Percentiles rank a stretch among this genome's conserved stretches.
These are phyloP conservation scores for Ceratocystis lukuohia DNA, from an alignment of 2,329 filamentous ascomycete species.

Conservation along the genomic window DNA sequence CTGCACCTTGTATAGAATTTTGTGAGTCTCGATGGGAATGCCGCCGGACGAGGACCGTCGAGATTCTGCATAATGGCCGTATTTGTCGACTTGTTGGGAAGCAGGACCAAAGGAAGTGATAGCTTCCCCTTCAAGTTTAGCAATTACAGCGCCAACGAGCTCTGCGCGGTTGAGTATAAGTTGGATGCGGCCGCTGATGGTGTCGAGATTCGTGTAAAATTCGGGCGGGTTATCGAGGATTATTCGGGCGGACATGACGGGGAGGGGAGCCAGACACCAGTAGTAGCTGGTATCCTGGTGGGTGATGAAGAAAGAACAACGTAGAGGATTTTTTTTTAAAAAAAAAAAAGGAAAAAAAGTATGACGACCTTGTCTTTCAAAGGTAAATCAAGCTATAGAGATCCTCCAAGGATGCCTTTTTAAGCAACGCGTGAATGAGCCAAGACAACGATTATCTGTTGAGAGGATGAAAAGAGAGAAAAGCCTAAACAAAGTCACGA, in stretches of 20 bases:
- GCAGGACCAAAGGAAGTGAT: slow-evolving; percentile 46
- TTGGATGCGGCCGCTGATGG: slow-evolving; percentile 49
- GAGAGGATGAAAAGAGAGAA: background rate
- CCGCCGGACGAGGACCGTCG: slow-evolving; percentile 20
- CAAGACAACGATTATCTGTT: background rate
- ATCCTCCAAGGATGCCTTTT: background rate
- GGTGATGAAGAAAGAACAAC: background rate
- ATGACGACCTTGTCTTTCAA: background rate
- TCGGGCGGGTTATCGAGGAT: slow-evolving; percentile 51
- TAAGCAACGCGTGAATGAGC: background rate
- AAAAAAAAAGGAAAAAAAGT: background rate
- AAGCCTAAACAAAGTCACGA: background rate
- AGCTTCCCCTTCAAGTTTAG: slow-evolving; percentile 74
- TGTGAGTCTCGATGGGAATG: slow-evolving; percentile 46
- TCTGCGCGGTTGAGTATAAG: slow-evolving; percentile 51
- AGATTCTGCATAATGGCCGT: slow-evolving; percentile 25
- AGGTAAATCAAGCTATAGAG: background rate
- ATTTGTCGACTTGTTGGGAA: slow-evolving; percentile 25
- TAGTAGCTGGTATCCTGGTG: background rate
- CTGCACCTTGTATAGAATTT: slow-evolving; percentile 61
- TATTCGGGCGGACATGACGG: slow-evolving; percentile 52
- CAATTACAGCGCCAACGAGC: slow-evolving; percentile 56
- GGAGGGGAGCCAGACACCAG: slow-evolving; percentile 6
- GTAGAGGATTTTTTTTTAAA: background rate
- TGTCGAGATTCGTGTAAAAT: slow-evolving; percentile 70